Evolutionary conservation across 2,329 filamentous ascomycete species (phyloP), one percentile per base, ranked within the genome.

Genomic region (Scolecobasidium constrictum): DNA sequence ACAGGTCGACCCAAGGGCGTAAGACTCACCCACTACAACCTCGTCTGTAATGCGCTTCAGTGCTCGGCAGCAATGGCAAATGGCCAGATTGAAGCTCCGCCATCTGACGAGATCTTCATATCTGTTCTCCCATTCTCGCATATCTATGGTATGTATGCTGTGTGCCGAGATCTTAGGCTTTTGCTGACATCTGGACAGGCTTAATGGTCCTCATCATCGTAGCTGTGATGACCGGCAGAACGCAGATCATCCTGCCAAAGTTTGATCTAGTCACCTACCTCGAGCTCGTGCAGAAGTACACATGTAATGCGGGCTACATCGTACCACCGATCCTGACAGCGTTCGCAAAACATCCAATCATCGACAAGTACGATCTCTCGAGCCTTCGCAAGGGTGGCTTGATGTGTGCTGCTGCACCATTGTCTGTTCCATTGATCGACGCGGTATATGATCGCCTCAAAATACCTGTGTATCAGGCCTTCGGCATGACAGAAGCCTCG

Each of bases 1-100:
- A 95, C 90, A 0, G 90, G 90, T 2, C 66, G 87, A 40, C 88
- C 90, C 0, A 96, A 96, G 62, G 90, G 88, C 12, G 90, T 95
- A 12, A 83, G 86, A 75, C 69, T 95, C 22, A 83, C 78, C 5
- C 90, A 96, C 61, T 61, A 66, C 49, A 95, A 95, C 58, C 78
- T 94, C 46, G 75, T 93, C 9, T 67, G 85, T 46, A 47, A 45
- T 12, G 56, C 78, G 4, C 50, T 74, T 21, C 80, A 84, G 61
- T 56, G 71, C 81, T 11, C 62, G 7, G 36, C 15, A 6, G 21
- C 23, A 52, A 57, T 60, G 15, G 65, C 65, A 45, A 53, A 60
- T 5, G 50, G 61, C 36, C 9, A 31, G 26, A n/a, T 31, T n/a
- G 26, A 31, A 7, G 26, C n/a, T 31, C 26, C 26, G 9, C 69